Evolutionary conservation across 1,284 basidiomycete genomes (phyloP).

Genomic region (Tilletia indica): DNA sequence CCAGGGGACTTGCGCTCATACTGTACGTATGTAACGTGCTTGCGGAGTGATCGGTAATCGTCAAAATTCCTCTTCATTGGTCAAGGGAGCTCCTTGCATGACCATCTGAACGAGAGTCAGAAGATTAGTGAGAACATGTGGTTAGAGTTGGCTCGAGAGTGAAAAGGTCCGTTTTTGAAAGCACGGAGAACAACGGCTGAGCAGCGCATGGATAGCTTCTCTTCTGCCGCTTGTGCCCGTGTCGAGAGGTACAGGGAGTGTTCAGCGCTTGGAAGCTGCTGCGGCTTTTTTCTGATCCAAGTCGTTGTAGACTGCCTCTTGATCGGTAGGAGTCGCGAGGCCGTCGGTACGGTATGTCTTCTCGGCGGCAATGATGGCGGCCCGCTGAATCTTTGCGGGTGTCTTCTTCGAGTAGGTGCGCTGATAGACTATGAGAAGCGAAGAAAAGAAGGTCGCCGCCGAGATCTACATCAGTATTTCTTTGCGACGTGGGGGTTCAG

Average conservation of each 20-base stretch:
- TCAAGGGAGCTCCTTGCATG: too few species aligned
- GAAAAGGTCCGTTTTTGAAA: too few species aligned
- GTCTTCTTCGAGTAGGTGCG: not conserved
- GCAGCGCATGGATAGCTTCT: too few species aligned
- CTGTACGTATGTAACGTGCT: too few species aligned
- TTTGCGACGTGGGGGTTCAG: too few species aligned
- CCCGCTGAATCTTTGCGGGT: slow-evolving; percentile 3
- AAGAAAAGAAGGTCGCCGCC: not conserved
- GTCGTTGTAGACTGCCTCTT: slow-evolving; percentile 8
- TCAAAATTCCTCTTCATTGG: too few species aligned
- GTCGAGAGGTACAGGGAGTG: not conserved
- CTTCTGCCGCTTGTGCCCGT: too few species aligned
- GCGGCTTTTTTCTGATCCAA: not conserved
- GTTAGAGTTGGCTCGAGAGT: not conserved
- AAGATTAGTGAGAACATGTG: slow-evolving; percentile 4
- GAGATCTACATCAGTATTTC: not conserved
- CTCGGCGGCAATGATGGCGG: slow-evolving; percentile 12
- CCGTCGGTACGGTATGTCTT: not conserved
- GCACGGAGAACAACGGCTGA: too few species aligned
- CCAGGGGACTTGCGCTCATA: too few species aligned
- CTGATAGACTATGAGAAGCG: slow-evolving; percentile 2
- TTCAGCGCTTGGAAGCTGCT: not conserved
- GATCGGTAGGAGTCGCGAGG: not conserved
- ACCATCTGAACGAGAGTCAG: not conserved
- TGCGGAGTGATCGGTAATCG: too few species aligned